These are phyloP conservation scores for Insectozyma bohioensis DNA, from an alignment of 1,139 yeast genomes.

Conservation along the genomic window DNA sequence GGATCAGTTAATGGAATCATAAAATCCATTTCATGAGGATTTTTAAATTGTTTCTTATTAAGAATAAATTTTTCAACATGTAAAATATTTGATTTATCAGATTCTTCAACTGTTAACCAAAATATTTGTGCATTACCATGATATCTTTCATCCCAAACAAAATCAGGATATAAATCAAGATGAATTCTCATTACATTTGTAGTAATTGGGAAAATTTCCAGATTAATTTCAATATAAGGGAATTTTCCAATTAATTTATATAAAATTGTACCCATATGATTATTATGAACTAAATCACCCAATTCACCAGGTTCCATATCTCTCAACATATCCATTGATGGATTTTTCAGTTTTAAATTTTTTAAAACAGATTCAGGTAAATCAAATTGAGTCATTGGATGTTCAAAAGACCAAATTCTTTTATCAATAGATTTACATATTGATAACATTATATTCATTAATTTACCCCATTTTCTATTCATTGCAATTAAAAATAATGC, in stretches of 20 bases:
- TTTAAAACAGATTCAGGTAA: conserved; percentile 66
- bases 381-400: conserved; percentile 86
- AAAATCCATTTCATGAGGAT: conserved; percentile 77
- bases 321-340: conserved; percentile 68
- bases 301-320: conserved; percentile 75
- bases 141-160: conserved; percentile 75
- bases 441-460: conserved; percentile 70
- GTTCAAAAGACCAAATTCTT: conserved; percentile 86
- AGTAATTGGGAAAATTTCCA: conserved; percentile 91
- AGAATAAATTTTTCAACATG: conserved; percentile 83
- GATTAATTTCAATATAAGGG: conserved; percentile 70
- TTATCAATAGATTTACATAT: conserved; percentile 85
- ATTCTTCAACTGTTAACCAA: conserved; percentile 91
- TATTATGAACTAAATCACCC: conserved; percentile 87
- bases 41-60: conserved; percentile 54
- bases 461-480: conserved; percentile 85
- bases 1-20: conserved; percentile 92
- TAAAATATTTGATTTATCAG: conserved; percentile 68
- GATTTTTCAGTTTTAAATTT: conserved; percentile 62
- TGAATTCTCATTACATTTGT: conserved; percentile 82
- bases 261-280: conserved; percentile 65
- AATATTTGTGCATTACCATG: conserved; percentile 88
- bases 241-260: conserved; percentile 65
- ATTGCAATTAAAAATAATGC: conserved; percentile 86
- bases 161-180: conserved; percentile 68